Percentiles rank a stretch among this genome's conserved stretches.
phyloP scores from a whole-genome alignment of 73 alveolate genomes.

The Stentor coeruleus region DNA sequence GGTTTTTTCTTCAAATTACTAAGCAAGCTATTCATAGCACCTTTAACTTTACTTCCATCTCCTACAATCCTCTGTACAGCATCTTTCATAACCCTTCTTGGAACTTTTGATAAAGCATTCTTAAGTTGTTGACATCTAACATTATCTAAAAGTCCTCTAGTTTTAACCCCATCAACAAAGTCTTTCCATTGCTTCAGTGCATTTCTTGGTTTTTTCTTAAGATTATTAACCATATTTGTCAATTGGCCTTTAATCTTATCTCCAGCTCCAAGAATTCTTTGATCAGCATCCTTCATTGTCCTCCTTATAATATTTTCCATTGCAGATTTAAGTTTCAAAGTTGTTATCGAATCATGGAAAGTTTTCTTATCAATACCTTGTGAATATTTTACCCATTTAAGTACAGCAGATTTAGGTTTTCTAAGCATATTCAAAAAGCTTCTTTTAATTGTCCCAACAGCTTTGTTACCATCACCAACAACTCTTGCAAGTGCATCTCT shows the following conservation, averaged over 20 bases:
- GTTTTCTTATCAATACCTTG: background rate
- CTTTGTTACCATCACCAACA: slow-evolving; percentile 14
- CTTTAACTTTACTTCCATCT: background rate
- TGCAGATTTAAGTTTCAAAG: background rate
- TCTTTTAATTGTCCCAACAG: background rate
- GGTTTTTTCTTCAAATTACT: background rate
- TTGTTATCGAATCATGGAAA: background rate
- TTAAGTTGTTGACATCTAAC: background rate
- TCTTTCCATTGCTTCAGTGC: background rate
- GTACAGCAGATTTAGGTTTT: slow-evolving; percentile 13
- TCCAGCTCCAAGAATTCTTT: slow-evolving; percentile 10
- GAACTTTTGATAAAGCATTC: background rate
- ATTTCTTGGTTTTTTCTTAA: background rate
- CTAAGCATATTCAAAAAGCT: background rate
- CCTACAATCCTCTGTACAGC: slow-evolving; percentile 21
- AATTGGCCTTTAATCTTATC: background rate
- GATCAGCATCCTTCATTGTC: slow-evolving; percentile 12
- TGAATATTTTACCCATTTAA: background rate
- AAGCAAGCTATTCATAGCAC: background rate
- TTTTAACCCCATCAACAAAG: background rate
- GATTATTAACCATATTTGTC: background rate
- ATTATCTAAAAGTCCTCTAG: background rate
- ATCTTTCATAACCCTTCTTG: background rate
- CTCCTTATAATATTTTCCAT: background rate
- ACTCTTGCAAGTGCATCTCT: background rate